Base-by-base conservation (phyloP, 2,329 filamentous ascomycete species). In the Colletotrichum camelliae region DNA sequence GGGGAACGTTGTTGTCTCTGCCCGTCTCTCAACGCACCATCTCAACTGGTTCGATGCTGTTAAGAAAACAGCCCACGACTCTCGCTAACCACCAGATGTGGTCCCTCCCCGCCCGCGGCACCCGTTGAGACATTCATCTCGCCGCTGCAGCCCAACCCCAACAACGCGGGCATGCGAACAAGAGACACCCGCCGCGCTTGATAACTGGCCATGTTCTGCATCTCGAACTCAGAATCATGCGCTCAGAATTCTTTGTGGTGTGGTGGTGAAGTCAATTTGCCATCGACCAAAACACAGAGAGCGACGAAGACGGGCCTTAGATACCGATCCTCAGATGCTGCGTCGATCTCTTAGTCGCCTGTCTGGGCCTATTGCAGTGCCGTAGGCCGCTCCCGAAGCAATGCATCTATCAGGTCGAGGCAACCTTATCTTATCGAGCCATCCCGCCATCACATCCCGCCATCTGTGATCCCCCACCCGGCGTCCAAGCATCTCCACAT, bases 51-150 rank as follows among this genome's bases (percentile, higher is more conserved):
- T 33, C 48, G 10, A 27, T 7, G 21, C 24, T 58, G 18, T 58
- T 13, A 15, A 31, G 35, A 58, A 24, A 39, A 37, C 37, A 18
- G 16, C 52, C 27, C 33, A 16, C 8, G 24, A n/a, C n/a, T 29
- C 62, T 67, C 37, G 62, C 61, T 33, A 57, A 27, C 58, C 62
- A 21, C 39, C 37, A 43, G 58, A 48, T 48, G 43, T 21, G 18
- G 43, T 4, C 43, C 43, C 43, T 43, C 24, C 33, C 18, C 15
- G 15, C 69, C 55, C 24, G 52, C 61, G 68, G 35, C 61, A n/a
- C 57, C 29, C 39, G 72, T 73, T 68, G 73, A 75, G 73, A 75
- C 73, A 68, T 21, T 64, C 62, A 72, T 74, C 67, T 71, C 67
- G 66, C 52, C 16, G 43, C 65, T n/a, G 21, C 16, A 52, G 55